A percentile compares a stretch with the other conserved stretches of the same genome.
These are phyloP conservation scores for Dictyostelium citrinum DNA, from an alignment of 78 protist genomes.

Conservation along the genomic window DNA sequence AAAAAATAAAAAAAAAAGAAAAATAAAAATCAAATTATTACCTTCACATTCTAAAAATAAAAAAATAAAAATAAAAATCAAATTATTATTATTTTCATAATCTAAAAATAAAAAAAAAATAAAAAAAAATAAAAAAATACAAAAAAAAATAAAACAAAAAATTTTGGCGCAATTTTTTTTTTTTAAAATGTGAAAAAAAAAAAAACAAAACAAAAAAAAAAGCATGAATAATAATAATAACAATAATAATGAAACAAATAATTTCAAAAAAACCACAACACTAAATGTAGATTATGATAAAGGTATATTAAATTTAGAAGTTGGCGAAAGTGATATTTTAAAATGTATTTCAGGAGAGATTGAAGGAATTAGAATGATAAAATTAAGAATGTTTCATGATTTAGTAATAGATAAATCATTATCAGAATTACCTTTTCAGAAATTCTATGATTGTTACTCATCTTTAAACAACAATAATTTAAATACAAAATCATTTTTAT, in stretches of 20 bases:
- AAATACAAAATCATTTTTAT: not conserved
- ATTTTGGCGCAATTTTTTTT: no score
- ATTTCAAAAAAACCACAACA: not conserved
- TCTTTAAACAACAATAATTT: not conserved
- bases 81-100: no score
- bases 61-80: no score
- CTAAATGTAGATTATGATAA: not conserved
- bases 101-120: no score
- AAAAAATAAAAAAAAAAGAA: no score
- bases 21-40: no score
- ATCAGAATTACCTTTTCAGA: slow-evolving; percentile 18
- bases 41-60: no score
- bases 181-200: no score
- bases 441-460: slow-evolving; percentile 14
- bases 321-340: not conserved
- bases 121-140: no score
- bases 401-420: slow-evolving; percentile 16
- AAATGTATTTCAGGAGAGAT: not conserved
- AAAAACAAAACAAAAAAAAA: not conserved
- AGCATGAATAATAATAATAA: not conserved
- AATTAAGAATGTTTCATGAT: slow-evolving; percentile 16
- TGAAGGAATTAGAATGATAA: slow-evolving; percentile 33
- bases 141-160: no score
- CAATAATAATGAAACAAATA: not conserved
- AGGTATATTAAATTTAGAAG: not conserved